Evolutionary conservation across 1,284 basidiomycete species (phyloP).

Genomic region (Irpex rosettiformis): DNA sequence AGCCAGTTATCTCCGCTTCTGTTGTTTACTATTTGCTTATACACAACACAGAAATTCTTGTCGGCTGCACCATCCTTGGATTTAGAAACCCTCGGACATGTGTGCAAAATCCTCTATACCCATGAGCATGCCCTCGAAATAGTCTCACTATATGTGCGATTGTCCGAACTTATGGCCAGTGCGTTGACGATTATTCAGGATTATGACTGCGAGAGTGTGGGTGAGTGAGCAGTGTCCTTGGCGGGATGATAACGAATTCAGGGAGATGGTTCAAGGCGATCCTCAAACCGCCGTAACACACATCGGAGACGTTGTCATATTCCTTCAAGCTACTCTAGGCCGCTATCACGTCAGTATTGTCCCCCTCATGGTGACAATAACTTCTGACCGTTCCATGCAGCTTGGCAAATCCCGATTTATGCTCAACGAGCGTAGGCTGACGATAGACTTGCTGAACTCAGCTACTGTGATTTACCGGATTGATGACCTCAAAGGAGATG

Average conservation of each 20-base stretch:
- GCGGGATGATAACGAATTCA: neutral
- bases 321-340: slow-evolving; percentile 58
- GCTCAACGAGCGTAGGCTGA: slow-evolving; percentile 42
- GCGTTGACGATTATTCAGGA: slow-evolving; percentile 62
- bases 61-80: slow-evolving; percentile 48
- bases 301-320: slow-evolving; percentile 71
- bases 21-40: neutral
- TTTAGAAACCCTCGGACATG: slow-evolving; percentile 60
- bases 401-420: slow-evolving; percentile 14
- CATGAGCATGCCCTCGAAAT: slow-evolving; percentile 61
- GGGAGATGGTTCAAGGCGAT: slow-evolving; percentile 47
- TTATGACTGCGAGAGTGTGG: slow-evolving; percentile 76
- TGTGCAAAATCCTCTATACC: slow-evolving; percentile 60
- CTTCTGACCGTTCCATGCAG: slow-evolving; percentile 28
- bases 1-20: slow-evolving; percentile 34
- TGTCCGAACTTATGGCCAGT: slow-evolving; percentile 59
- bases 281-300: slow-evolving; percentile 76
- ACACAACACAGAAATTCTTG: slow-evolving; percentile 47
- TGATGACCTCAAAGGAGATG: slow-evolving; percentile 45
- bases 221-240: slow-evolving; percentile 37
- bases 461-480: slow-evolving; percentile 41
- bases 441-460: slow-evolving; percentile 47
- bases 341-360: slow-evolving; percentile 54
- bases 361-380: neutral
- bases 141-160: slow-evolving; percentile 61